Percentiles rank a stretch among this genome's conserved stretches.
Evolutionary conservation across 768 basidiomycete species (phyloP).

Genomic region (Collybia nuda): DNA sequence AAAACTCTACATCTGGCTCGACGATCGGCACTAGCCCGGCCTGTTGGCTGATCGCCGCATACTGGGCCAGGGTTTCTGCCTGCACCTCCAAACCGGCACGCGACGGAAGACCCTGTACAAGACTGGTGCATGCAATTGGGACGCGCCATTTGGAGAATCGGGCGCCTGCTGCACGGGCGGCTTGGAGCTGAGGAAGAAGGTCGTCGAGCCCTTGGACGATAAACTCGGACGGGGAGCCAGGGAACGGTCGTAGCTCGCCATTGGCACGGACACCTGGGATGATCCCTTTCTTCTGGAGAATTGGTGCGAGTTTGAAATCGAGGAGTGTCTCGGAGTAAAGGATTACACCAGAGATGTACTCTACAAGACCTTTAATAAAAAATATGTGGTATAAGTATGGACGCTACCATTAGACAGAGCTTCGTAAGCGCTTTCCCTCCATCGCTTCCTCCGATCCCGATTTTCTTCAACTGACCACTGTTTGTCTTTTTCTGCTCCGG

Average conservation of each 20-base stretch:
- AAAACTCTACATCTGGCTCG: conserved; percentile 53
- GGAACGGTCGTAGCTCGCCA: conserved; percentile 45
- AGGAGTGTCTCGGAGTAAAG: conserved; percentile 48
- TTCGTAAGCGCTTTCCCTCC: conserved; percentile 44
- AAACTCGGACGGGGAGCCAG: conserved; percentile 42
- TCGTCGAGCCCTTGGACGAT: conserved; percentile 51
- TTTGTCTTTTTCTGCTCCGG: conserved; percentile 21
- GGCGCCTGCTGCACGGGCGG: conserved; percentile 42
- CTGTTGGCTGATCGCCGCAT: conserved; percentile 50
- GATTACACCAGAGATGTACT: conserved; percentile 53
- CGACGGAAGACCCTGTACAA: conserved; percentile 33
- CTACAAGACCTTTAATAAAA: conserved; percentile 16
- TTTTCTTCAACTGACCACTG: conserved; percentile 33
- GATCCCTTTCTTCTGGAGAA: conserved; percentile 43
- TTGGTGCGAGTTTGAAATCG: conserved; percentile 46
- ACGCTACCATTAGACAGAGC: conserved; percentile 37
- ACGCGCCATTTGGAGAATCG: conserved; percentile 53
- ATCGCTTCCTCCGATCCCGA: conserved; percentile 36
- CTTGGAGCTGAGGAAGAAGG: conserved; percentile 39
- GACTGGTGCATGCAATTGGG: conserved; percentile 44
- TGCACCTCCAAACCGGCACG: conserved; percentile 41
- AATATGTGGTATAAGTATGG: not conserved
- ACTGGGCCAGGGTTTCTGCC: conserved; percentile 47
- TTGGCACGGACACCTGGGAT: conserved; percentile 52
- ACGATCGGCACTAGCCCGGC: conserved; percentile 53